Percentiles rank a stretch among this genome's conserved stretches.
phyloP scores from a whole-genome alignment of 208 protist genomes.

The Leishmania aethiopica region DNA sequence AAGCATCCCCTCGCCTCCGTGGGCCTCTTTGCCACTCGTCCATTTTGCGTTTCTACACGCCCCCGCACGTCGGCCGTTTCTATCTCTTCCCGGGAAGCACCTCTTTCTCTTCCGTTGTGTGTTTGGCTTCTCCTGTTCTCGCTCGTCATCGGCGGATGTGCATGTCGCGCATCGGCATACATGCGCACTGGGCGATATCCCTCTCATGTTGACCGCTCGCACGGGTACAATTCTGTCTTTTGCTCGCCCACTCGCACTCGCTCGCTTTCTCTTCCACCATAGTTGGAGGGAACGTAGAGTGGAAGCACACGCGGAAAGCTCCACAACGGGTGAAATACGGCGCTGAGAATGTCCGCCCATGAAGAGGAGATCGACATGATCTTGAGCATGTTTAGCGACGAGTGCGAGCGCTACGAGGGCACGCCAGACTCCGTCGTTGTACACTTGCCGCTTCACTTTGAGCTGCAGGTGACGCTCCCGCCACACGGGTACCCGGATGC shows the following conservation, averaged over 20 bases:
- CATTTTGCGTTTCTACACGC: not conserved
- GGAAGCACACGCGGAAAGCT: not conserved
- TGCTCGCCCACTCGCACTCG: not conserved
- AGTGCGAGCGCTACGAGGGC: constrained; percentile 40
- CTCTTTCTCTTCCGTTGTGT: not conserved
- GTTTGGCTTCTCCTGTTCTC: not conserved
- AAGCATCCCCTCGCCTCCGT: not conserved
- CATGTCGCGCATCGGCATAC: not conserved
- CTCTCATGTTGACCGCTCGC: not conserved
- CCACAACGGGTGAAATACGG: not conserved
- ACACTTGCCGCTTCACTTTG: constrained; percentile 67
- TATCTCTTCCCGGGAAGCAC: not conserved
- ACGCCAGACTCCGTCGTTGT: constrained; percentile 42
- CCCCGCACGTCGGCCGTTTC: constrained; percentile 4
- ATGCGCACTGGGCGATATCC: not conserved
- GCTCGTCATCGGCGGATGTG: no score
- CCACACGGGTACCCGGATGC: constrained; percentile 65
- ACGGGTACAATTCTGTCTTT: not conserved
- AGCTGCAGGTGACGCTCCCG: constrained; percentile 67
- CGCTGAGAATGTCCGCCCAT: constrained; percentile 17
- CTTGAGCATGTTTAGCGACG: constrained; percentile 70
- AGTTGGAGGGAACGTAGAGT: not conserved
- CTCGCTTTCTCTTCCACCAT: not conserved
- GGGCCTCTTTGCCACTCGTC: not conserved
- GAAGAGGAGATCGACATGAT: constrained; percentile 77